Base-by-base conservation (phyloP, 2,329 filamentous ascomycete genomes). In the Cyphellophora attinorum region DNA sequence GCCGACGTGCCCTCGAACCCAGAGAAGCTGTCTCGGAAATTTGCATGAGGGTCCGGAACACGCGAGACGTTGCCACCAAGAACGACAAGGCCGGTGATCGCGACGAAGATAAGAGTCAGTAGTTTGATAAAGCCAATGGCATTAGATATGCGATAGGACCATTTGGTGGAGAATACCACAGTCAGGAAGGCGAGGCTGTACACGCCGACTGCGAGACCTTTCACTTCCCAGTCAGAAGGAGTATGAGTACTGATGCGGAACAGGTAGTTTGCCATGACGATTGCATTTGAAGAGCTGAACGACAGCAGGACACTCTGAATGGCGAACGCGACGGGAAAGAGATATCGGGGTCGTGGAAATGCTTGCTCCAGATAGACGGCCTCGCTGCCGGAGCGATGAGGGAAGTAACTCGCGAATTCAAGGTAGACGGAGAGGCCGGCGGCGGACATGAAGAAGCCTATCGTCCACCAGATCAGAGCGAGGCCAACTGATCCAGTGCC, bases 311-410 rank as follows among this genome's bases (percentile, higher is more conserved):
- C 73, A 0, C 69, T 67, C 49, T 78, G 73, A 3, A 79, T 68
- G 0, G 78, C 78, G 49, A 78, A 82, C 0, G 74, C 63, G 0
- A 73, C 72, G 0, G 77, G 75, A 31, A 82, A 73, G 40, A 82
- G 66, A 49, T 74, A 78, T 35, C 64, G 69, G 0, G 78, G 79
- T 1, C 74, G 64, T 1, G 76, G 76, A 42, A 70, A 83, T 0
- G 75, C 72, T 48, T 82, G 78, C 45, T 82, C 78, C 0, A 82
- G 64, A 44, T 80, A 82, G 0, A 79, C 77, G 0, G 79, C 76
- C 46, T 82, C 75, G 0, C 70, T 68, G 0, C 77, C 78, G 2
- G 72, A 79, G 5, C 78, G 70, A 48, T 71, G 80, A 1, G 77
- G 76, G 39, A 81, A 82, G 41, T 76, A 81, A 1, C 72, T 65